A percentile compares a stretch with the other conserved stretches of the same genome.
phyloP scores from a whole-genome alignment of 495 filamentous ascomycete genomes.

The Daldinia decipiens region DNA sequence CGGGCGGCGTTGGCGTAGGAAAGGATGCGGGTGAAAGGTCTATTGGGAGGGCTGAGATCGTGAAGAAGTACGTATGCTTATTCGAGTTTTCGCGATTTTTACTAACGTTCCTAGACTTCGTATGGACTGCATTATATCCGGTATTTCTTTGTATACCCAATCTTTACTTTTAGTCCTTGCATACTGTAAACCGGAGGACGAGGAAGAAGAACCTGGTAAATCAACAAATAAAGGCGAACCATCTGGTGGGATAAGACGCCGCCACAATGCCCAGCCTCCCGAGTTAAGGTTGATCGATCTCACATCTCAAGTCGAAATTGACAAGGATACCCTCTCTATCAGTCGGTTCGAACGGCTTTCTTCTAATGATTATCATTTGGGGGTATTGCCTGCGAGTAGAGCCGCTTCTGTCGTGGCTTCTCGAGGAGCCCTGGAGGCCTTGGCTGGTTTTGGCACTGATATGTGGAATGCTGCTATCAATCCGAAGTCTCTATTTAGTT shows the following conservation, averaged over 20 bases:
- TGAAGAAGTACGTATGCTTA: slow-evolving; percentile 77
- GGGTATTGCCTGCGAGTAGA: slow-evolving; percentile 78
- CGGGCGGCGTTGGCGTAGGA: slow-evolving; percentile 72
- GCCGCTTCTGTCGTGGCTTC: slow-evolving; percentile 67
- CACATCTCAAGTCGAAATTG: slow-evolving; percentile 76
- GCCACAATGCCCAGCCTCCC: slow-evolving; percentile 80
- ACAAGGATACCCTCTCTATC: slow-evolving; percentile 81
- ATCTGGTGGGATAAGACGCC: slow-evolving; percentile 68
- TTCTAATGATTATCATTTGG: slow-evolving; percentile 92
- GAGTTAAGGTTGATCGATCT: slow-evolving; percentile 92
- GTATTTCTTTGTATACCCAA: slow-evolving; percentile 95
- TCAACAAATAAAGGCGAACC: slow-evolving; percentile 58
- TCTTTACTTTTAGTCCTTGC: slow-evolving; percentile 89
- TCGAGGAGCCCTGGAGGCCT: slow-evolving; percentile 73
- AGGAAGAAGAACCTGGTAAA: slow-evolving; percentile 53
- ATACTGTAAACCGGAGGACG: slow-evolving; percentile 77
- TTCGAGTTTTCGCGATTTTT: background rate
- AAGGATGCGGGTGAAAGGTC: slow-evolving; percentile 76
- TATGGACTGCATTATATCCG: slow-evolving; percentile 96
- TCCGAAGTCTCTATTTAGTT: slow-evolving; percentile 84
- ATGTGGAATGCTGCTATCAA: slow-evolving; percentile 86
- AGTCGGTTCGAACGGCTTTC: slow-evolving; percentile 86
- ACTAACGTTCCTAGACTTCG: slow-evolving; percentile 72
- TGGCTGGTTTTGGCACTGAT: slow-evolving; percentile 66
- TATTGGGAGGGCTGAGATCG: slow-evolving; percentile 84